These are phyloP conservation scores for Cyclostephanos tholiformis DNA, from an alignment of 108 stramenopile species.

Conservation along the genomic window DNA sequence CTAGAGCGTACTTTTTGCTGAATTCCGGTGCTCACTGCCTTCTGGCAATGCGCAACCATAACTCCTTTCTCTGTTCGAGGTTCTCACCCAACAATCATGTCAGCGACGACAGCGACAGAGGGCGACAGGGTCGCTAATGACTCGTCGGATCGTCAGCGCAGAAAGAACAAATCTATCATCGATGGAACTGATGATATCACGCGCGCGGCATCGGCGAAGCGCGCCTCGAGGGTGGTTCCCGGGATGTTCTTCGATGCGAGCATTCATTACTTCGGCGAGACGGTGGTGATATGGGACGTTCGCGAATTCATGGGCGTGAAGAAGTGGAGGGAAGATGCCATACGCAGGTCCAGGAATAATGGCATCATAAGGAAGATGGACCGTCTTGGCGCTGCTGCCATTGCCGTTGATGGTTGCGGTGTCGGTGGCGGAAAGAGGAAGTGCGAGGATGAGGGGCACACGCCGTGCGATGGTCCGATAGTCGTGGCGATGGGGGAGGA, in stretches of 20 bases:
- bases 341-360: slow-evolving; percentile 42
- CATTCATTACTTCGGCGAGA: slow-evolving; percentile 60
- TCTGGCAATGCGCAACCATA: too few relatives aligned
- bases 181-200: slow-evolving; percentile 48
- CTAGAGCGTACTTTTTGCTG: too few relatives aligned
- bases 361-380: neutral
- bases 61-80: too few relatives aligned
- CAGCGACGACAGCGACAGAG: too few relatives aligned
- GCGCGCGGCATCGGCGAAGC: slow-evolving; percentile 30
- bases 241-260: slow-evolving; percentile 51
- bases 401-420: neutral
- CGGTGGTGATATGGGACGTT: slow-evolving; percentile 60
- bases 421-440: neutral
- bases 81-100: too few relatives aligned
- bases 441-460: neutral
- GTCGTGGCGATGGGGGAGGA: neutral
- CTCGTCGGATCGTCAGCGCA: neutral
- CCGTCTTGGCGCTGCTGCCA: too few relatives aligned
- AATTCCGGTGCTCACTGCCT: too few relatives aligned
- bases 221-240: slow-evolving; percentile 24
- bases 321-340: slow-evolving; percentile 72
- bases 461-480: neutral
- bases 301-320: slow-evolving; percentile 42
- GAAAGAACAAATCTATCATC: slow-evolving; percentile 34
- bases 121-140: too few relatives aligned